Evolutionary conservation across 2,329 filamentous ascomycete species (phyloP).

Genomic region (Ophiostoma tasmaniense): DNA sequence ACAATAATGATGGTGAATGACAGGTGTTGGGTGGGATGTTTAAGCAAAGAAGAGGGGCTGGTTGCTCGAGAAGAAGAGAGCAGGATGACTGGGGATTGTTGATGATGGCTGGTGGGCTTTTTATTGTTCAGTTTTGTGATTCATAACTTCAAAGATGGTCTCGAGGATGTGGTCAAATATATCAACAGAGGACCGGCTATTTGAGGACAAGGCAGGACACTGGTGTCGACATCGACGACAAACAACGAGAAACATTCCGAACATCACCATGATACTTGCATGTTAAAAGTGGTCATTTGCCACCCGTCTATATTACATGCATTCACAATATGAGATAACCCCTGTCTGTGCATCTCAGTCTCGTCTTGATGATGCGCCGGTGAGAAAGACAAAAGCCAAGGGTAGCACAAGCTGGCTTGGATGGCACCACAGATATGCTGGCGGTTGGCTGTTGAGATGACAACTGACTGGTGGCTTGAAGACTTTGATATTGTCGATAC

Average conservation of each 20-base stretch:
- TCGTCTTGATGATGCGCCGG: neutral
- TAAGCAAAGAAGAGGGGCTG: no score
- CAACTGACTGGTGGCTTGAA: neutral
- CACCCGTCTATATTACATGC: neutral
- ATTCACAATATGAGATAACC: neutral
- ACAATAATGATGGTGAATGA: no score
- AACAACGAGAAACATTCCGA: neutral
- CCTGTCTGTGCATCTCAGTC: neutral
- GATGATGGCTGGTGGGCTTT: no score
- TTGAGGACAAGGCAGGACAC: neutral
- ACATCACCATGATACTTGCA: neutral
- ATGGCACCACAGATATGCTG: neutral
- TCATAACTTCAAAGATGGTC: neutral
- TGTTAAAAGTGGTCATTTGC: neutral
- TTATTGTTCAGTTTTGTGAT: no score
- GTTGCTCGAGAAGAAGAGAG: no score
- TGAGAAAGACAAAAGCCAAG: neutral
- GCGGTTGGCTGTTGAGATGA: neutral
- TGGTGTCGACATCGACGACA: neutral
- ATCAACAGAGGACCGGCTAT: neutral
- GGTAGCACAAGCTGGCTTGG: neutral
- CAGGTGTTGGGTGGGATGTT: no score
- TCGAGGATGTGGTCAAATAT: neutral
- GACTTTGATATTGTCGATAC: no score
- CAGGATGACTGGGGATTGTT: no score